A percentile compares a stretch with the other conserved stretches of the same genome.
These are phyloP conservation scores for Trypethelium eluteriae DNA, from an alignment of 495 filamentous ascomycete species.

Conservation along the genomic window DNA sequence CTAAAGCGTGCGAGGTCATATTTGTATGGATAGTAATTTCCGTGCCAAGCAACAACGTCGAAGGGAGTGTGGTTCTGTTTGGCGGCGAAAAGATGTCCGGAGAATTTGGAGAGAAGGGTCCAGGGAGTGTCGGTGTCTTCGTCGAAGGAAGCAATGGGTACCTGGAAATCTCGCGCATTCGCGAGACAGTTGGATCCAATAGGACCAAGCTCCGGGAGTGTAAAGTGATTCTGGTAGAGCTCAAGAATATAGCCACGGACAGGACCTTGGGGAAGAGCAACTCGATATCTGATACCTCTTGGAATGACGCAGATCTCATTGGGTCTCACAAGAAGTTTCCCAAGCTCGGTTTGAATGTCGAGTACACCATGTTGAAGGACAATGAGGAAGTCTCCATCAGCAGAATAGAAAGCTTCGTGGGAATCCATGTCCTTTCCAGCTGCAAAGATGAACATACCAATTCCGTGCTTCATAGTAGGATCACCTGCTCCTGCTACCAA, in stretches of 20 bases:
- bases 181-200: conserved; percentile 84
- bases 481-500: conserved; percentile 78
- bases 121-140: conserved; percentile 50
- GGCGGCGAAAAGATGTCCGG: conserved; percentile 67
- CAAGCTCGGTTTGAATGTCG: conserved; percentile 80
- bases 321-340: conserved; percentile 71
- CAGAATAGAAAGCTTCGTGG: conserved; percentile 73
- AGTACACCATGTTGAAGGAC: conserved; percentile 77
- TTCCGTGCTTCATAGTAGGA: conserved; percentile 67
- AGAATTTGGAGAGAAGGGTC: conserved; percentile 67
- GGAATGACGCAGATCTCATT: conserved; percentile 88
- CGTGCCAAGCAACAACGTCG: conserved; percentile 79
- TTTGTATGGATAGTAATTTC: conserved; percentile 75
- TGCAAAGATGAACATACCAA: conserved; percentile 77
- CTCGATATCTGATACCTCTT: conserved; percentile 71
- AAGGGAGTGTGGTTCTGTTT: conserved; percentile 69
- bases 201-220: conserved; percentile 79
- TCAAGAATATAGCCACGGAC: conserved; percentile 81
- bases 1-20: conserved; percentile 79
- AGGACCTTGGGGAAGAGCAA: conserved; percentile 55
- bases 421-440: conserved; percentile 70
- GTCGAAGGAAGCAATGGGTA: conserved; percentile 67
- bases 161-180: conserved; percentile 83
- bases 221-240: conserved; percentile 76
- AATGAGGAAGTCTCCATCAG: conserved; percentile 82